Evolutionary conservation across 2,329 filamentous ascomycete species (phyloP), one percentile per base, ranked within the genome.

Genomic region (Aspergillus sp.): DNA sequence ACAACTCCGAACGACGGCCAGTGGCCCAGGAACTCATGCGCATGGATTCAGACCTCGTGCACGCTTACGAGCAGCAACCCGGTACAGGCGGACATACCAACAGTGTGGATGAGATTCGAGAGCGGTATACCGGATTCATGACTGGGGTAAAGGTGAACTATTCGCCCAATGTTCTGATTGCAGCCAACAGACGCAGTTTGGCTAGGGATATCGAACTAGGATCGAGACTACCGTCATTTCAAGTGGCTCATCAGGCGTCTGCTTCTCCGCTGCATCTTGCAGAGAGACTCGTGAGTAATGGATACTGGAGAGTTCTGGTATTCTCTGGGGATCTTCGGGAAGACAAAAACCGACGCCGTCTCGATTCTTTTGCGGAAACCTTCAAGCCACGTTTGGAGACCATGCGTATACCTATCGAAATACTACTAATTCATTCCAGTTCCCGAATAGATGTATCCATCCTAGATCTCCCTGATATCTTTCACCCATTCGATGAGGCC

Each of bases 381-480:
- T 15, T 43, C 15, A 15, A 39, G 2, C 19, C 15, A 19, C 17
- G 7, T 12, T 5, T 39, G 15, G 15, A 39, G 37, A 19, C 37
- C 15, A 19, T 39, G 37, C 17, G 17, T 12, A 19, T 39, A 39
- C 37, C 17, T 7, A 20, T 39, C 10, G 37, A 39, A 13, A 5
- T 19, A 10, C 37, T 39, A 7, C 22, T 39, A 15, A 19, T 85
- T 0, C 84, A 87, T 60, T 73, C 74, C 2, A 70, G 78, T 0
- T 71, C 71, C 20, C 70, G 82, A 32, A 61, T 56, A 0, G 67
- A 75, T 0, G 67, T 77, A 0, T 76, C 80, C 45, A 58, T 81
- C 6, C 60, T 78, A 17, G 75, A 79, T 45, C 72, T 64, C 19
- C 77, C 77, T 0, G 68, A 73, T 1, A 65, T 75, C 0, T 72